These are phyloP conservation scores for Tolypocladium album DNA, from an alignment of 2,329 filamentous ascomycete genomes.

Conservation along the genomic window DNA sequence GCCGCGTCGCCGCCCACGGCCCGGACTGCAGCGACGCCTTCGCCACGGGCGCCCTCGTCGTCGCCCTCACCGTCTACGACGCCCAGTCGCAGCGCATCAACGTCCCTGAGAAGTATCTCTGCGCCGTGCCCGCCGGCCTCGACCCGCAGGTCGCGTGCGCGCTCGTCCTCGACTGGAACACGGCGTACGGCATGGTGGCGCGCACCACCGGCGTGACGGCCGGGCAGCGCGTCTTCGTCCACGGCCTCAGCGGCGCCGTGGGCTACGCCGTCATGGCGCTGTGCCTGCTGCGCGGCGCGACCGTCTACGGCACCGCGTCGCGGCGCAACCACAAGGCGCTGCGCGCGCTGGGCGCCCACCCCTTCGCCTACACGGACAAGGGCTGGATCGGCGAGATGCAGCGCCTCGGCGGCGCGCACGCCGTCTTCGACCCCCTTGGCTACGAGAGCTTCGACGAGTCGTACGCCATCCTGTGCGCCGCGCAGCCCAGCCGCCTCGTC, in stretches of 20 bases:
- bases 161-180: slow-evolving; percentile 34
- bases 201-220: slow-evolving; percentile 25
- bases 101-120: slow-evolving; percentile 32
- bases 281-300: slow-evolving; percentile 30
- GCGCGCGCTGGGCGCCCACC: slow-evolving; percentile 24
- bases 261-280: slow-evolving; percentile 31
- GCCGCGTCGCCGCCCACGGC: slow-evolving; percentile 26
- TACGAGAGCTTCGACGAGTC: slow-evolving; percentile 40
- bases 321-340: slow-evolving; percentile 31
- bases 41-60: slow-evolving; percentile 21
- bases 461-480: slow-evolving; percentile 26
- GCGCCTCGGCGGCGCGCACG: slow-evolving; percentile 31
- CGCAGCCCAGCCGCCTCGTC: slow-evolving; percentile 25
- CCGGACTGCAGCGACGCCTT: slow-evolving; percentile 17
- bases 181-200: slow-evolving; percentile 26
- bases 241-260: slow-evolving; percentile 39
- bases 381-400: slow-evolving; percentile 35
- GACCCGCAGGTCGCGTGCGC: slow-evolving; percentile 29
- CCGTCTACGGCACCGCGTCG: slow-evolving; percentile 37
- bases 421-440: slow-evolving; percentile 37
- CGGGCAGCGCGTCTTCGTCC: slow-evolving; percentile 37
- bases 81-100: slow-evolving; percentile 34
- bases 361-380: slow-evolving; percentile 37
- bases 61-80: slow-evolving; percentile 27
- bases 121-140: slow-evolving; percentile 28